phyloP scores from a whole-genome alignment of 805 yeast species.

The Pichia pseudocactophila region DNA sequence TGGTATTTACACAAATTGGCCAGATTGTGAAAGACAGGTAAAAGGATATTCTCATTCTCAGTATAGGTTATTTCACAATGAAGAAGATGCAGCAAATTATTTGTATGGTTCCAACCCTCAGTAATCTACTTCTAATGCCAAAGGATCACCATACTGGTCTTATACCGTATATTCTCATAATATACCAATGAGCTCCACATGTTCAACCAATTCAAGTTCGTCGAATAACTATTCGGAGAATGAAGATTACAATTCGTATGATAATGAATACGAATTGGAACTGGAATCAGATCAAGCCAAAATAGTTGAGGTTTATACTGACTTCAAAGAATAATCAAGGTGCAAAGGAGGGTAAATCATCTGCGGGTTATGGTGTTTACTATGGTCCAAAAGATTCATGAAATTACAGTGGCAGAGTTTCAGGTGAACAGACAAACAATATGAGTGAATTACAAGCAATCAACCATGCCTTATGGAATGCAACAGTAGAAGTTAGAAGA shows the following conservation, averaged over 20 bases:
- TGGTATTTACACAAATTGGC: slow-evolving; percentile 61
- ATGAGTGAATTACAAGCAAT: slow-evolving; percentile 74
- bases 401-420: slow-evolving; percentile 47
- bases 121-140: not conserved
- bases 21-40: slow-evolving; percentile 42
- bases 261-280: no score
- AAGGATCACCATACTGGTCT: not conserved
- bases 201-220: not conserved
- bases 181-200: not conserved
- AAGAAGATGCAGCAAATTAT: slow-evolving; percentile 41
- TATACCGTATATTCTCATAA: not conserved
- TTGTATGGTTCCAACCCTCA: slow-evolving; percentile 14
- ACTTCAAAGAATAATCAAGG: slow-evolving; percentile 58
- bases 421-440: slow-evolving; percentile 61
- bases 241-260: no score
- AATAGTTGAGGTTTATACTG: slow-evolving; percentile 45
- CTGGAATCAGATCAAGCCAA: no score
- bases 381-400: slow-evolving; percentile 48
- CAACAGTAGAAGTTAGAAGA: slow-evolving; percentile 27
- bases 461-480: slow-evolving; percentile 39
- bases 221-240: no score
- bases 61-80: slow-evolving; percentile 45
- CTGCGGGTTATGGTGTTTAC: slow-evolving; percentile 71
- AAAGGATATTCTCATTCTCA: slow-evolving; percentile 47
- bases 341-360: slow-evolving; percentile 17